Percentiles rank a stretch among this genome's conserved stretches.
Evolutionary conservation across 2,329 filamentous ascomycete species (phyloP).

Genomic region (Stagonosporopsis rhizophila): DNA sequence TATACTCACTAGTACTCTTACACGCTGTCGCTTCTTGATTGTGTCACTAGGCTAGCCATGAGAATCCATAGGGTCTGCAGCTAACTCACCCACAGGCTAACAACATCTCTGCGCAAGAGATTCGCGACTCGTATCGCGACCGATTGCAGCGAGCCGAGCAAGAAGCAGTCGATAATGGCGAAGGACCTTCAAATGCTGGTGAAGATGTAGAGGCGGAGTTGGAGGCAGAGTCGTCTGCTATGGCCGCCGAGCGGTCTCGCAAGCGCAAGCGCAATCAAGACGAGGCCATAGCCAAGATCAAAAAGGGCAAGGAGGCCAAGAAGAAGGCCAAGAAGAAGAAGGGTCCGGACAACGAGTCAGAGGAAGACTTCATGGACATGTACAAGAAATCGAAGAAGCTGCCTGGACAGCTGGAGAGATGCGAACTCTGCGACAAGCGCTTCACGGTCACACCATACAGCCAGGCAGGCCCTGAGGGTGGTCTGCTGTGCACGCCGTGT

Average conservation of each 20-base stretch:
- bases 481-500: slow-evolving; percentile 83
- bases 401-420: slow-evolving; percentile 90
- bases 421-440: slow-evolving; percentile 81
- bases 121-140: slow-evolving; percentile 65
- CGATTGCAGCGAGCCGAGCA: slow-evolving; percentile 59
- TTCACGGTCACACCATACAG: slow-evolving; percentile 95
- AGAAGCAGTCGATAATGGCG: slow-evolving; percentile 49
- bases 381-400: slow-evolving; percentile 65
- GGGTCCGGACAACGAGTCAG: slow-evolving; percentile 53
- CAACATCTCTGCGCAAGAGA: slow-evolving; percentile 73
- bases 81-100: slow-evolving; percentile 60
- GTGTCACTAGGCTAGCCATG: neutral
- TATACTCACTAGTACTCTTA: neutral
- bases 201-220: slow-evolving; percentile 45
- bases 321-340: slow-evolving; percentile 52
- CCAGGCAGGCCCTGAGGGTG: slow-evolving; percentile 80
- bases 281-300: slow-evolving; percentile 53
- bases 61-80: neutral
- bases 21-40: neutral
- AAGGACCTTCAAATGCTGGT: slow-evolving; percentile 43
- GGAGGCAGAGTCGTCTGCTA: slow-evolving; percentile 48
- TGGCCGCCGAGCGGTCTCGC: slow-evolving; percentile 54
- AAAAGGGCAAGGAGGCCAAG: slow-evolving; percentile 59
- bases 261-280: slow-evolving; percentile 67
- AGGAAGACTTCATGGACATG: slow-evolving; percentile 60